phyloP scores from a whole-genome alignment of 2,329 filamentous ascomycete species.

The Sphaerostilbella broomeana region DNA sequence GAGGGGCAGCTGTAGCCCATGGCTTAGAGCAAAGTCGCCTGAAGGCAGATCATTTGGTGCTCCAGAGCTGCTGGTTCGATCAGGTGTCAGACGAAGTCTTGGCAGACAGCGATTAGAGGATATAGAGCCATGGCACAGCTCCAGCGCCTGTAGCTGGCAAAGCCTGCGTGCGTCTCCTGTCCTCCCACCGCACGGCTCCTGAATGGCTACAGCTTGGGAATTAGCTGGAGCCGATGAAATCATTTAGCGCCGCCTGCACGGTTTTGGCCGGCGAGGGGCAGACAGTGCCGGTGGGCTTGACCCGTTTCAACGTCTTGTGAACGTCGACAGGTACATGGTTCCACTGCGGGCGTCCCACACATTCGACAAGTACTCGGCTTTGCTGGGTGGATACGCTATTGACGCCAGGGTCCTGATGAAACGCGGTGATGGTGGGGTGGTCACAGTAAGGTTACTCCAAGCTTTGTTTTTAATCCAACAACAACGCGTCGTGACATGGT shows the following conservation, averaged over 20 bases:
- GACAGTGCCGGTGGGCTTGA: constrained; percentile 6
- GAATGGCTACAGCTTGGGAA: constrained; percentile 6
- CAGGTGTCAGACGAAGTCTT: constrained; percentile 8
- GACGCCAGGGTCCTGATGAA: constrained; percentile 2
- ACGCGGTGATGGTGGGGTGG: constrained; percentile 1
- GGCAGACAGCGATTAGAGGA: no score
- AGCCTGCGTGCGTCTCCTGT: no score
- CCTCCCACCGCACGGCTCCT: not conserved
- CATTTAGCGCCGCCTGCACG: constrained; percentile 7
- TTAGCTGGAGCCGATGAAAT: no score
- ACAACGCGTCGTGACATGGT: constrained; percentile 1
- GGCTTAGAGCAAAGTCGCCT: not conserved
- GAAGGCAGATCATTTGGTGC: not conserved
- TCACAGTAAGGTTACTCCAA: constrained; percentile 9
- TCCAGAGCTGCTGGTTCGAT: constrained; percentile 6
- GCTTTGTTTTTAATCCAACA: not conserved
- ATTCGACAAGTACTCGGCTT: constrained; percentile 1
- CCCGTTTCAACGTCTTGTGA: not conserved
- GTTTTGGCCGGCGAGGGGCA: constrained; percentile 3
- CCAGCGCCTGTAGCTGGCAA: no score
- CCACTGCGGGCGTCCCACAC: not conserved
- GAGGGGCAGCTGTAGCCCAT: constrained; percentile 3
- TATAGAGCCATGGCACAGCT: no score
- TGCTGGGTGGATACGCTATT: constrained; percentile 6
- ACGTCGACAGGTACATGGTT: not conserved